These are phyloP conservation scores for Botrytis hyacinthi DNA, from an alignment of 2,329 filamentous ascomycete genomes.

Conservation along the genomic window DNA sequence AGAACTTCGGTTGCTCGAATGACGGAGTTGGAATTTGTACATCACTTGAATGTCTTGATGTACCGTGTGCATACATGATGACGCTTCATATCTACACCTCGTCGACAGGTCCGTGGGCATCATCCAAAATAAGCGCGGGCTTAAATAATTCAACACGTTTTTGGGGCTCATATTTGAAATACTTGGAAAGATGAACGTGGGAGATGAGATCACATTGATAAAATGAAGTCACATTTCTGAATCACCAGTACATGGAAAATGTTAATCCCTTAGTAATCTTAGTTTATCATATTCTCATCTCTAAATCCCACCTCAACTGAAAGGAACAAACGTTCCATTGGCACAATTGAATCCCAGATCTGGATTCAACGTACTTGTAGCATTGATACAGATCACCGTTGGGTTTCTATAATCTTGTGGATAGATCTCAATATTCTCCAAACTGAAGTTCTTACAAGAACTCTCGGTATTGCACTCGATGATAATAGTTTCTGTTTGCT, in stretches of 20 bases:
- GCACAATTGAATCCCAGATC: conserved; percentile 40
- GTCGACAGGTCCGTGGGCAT: neutral
- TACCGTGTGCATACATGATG: neutral
- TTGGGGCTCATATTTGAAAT: neutral
- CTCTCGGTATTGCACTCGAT: conserved; percentile 44
- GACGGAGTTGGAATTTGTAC: neutral
- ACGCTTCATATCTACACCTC: neutral
- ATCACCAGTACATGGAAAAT: neutral
- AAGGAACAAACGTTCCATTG: conserved; percentile 38
- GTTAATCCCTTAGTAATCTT: neutral
- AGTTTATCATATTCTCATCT: neutral
- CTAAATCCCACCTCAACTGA: neutral
- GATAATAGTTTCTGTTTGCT: conserved; percentile 44
- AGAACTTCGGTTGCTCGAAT: neutral
- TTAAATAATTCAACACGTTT: neutral
- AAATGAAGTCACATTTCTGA: neutral
- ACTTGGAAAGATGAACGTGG: neutral
- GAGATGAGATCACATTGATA: neutral
- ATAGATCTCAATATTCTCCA: conserved; percentile 39
- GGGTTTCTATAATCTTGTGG: conserved; percentile 37
- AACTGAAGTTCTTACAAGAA: conserved; percentile 42
- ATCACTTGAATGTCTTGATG: neutral
- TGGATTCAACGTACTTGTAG: conserved; percentile 39
- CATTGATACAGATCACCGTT: conserved; percentile 41
- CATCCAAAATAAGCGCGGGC: neutral